Evolutionary conservation across 768 basidiomycete genomes (phyloP).

Genomic region (Suillus sp.): DNA sequence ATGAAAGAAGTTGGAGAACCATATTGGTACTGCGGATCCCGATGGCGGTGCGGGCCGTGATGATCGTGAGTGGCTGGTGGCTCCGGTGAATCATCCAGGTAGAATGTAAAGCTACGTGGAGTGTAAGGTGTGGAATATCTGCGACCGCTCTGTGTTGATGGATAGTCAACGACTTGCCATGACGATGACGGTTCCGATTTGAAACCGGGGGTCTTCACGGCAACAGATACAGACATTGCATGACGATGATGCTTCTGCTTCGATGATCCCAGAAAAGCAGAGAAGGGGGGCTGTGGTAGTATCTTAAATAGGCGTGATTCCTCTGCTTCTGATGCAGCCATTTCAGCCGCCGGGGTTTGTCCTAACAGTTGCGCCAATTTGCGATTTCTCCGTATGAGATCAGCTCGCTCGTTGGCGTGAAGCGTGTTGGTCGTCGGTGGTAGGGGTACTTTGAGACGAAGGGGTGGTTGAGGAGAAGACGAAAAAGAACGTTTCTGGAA

Average conservation of each 20-base stretch:
- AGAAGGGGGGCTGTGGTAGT: conserved; percentile 27
- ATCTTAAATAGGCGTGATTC: conserved; percentile 27
- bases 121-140: conserved; percentile 59
- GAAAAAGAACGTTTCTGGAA: conserved; percentile 32
- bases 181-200: conserved; percentile 30
- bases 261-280: conserved; percentile 26
- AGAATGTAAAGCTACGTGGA: conserved; percentile 45
- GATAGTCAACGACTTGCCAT: conserved; percentile 39
- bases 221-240: conserved; percentile 33
- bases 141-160: conserved; percentile 36
- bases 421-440: conserved; percentile 74
- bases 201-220: conserved; percentile 21
- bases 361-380: conserved; percentile 86
- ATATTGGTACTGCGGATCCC: conserved; percentile 19
- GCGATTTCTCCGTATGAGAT: conserved; percentile 69
- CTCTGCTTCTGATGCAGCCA: conserved; percentile 27
- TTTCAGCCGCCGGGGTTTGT: conserved; percentile 55
- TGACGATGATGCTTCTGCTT: conserved; percentile 35
- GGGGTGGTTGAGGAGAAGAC: conserved; percentile 28
- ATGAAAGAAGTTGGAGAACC: conserved; percentile 51
- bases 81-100: conserved; percentile 17
- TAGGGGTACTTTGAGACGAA: conserved; percentile 27
- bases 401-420: conserved; percentile 63
- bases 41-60: conserved; percentile 13
- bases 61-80: conserved; percentile 6